These are phyloP conservation scores for Leptographium flavum DNA, from an alignment of 2,329 filamentous ascomycete genomes.

Conservation along the genomic window DNA sequence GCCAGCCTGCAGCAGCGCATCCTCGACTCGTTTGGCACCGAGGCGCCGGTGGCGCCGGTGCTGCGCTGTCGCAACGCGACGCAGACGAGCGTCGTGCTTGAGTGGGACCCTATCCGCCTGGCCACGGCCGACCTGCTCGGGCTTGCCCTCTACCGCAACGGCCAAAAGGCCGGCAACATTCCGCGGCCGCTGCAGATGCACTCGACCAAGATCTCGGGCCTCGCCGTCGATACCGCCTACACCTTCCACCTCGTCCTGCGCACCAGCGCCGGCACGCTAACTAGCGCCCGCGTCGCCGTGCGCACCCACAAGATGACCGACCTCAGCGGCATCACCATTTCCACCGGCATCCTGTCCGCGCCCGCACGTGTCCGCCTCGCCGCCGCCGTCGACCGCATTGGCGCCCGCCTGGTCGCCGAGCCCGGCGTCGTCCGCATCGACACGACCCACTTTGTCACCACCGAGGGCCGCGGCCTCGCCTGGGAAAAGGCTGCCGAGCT, in stretches of 20 bases:
- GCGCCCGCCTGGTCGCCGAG: constrained; percentile 60
- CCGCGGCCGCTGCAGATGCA: constrained; percentile 75
- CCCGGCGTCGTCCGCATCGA: constrained; percentile 78
- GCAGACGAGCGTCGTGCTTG: constrained; percentile 93
- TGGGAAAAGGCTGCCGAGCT: constrained; percentile 98
- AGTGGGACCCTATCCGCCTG: constrained; percentile 91
- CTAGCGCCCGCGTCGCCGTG: constrained; percentile 70
- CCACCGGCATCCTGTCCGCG: constrained; percentile 69
- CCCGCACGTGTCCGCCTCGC: constrained; percentile 58
- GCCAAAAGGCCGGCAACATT: constrained; percentile 90
- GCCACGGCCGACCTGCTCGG: constrained; percentile 85
- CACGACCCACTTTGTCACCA: constrained; percentile 96
- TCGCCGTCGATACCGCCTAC: constrained; percentile 95
- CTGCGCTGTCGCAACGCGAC: constrained; percentile 93
- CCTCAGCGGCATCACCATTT: constrained; percentile 87
- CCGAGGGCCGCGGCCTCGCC: constrained; percentile 71
- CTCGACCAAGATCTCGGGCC: constrained; percentile 90
- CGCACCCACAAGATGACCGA: constrained; percentile 98
- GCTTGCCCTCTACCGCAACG: constrained; percentile 85
- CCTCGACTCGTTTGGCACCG: constrained; percentile 69
- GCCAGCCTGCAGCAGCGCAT: constrained; percentile 78
- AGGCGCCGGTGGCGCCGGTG: constrained; percentile 59
- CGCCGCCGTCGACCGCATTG: constrained; percentile 71
- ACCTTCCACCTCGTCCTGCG: constrained; percentile 83
- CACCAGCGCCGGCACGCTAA: constrained; percentile 78